Conservation (phyloP, 768 basidiomycete genomes). For the Chalciporus chontae region DNA sequence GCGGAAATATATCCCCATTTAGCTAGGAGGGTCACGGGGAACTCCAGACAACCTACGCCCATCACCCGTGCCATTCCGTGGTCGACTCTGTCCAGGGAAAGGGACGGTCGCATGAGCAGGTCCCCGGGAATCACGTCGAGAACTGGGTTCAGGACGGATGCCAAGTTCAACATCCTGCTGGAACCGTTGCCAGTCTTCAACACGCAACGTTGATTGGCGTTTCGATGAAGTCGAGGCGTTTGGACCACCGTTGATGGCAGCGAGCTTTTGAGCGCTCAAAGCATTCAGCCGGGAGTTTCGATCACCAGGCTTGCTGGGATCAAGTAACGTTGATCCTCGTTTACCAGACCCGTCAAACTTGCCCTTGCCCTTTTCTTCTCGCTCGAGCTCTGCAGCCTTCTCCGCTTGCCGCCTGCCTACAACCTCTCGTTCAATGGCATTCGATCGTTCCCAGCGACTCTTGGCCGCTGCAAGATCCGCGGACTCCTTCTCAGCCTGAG, state of each 20-base stretch:
- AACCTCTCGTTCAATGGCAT: slow-evolving; percentile 68
- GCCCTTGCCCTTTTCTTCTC: slow-evolving; percentile 48
- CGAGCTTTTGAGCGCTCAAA: slow-evolving; percentile 61
- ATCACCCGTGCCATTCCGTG: slow-evolving; percentile 21
- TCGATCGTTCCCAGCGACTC: slow-evolving; percentile 79
- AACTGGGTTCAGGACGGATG: slow-evolving; percentile 22
- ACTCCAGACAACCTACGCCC: slow-evolving; percentile 29
- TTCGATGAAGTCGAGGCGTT: slow-evolving; percentile 43
- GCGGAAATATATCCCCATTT: no score
- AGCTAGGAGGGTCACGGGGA: slow-evolving; percentile 42
- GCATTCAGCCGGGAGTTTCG: slow-evolving; percentile 33
- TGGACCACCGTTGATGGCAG: slow-evolving; percentile 32
- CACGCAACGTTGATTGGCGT: slow-evolving; percentile 72
- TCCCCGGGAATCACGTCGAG: slow-evolving; percentile 25
- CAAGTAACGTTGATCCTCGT: slow-evolving; percentile 30
- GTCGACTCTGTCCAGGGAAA: slow-evolving; percentile 29
- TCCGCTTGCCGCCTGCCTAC: slow-evolving; percentile 73
- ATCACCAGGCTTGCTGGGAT: slow-evolving; percentile 32
- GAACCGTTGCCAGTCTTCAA: slow-evolving; percentile 81
- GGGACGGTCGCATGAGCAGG: slow-evolving; percentile 25
- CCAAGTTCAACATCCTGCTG: slow-evolving; percentile 49
- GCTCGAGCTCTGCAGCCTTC: slow-evolving; percentile 46
- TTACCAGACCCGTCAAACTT: slow-evolving; percentile 40
- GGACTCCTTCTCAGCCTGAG: slow-evolving; percentile 73
- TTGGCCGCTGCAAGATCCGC: slow-evolving; percentile 74